A percentile compares a stretch with the other conserved stretches of the same genome.
Conservation (phyloP, 805 yeast species). For the Starmera dryadoides region DNA sequence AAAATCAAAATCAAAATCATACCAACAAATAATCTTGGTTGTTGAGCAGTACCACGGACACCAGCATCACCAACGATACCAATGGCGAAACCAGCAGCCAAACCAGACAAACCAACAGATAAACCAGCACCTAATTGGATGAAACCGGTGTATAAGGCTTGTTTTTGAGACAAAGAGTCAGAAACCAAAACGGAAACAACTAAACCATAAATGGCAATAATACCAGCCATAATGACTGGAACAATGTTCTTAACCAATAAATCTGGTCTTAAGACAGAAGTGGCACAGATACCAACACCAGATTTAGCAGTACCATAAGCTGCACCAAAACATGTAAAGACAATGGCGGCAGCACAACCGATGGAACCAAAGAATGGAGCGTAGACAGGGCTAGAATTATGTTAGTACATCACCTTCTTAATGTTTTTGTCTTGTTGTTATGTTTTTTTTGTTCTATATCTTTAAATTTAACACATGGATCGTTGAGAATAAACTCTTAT, state of each 20-base stretch:
- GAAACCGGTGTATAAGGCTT: constrained; percentile 94
- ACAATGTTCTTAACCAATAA: constrained; percentile 87
- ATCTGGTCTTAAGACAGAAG: constrained; percentile 96
- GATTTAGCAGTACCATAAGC: constrained; percentile 99
- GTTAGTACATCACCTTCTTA: background rate
- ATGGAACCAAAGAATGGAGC: constrained; percentile 98
- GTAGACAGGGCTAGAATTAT: constrained; percentile 49
- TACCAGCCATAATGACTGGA: constrained; percentile 99
- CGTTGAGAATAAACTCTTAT: too few species aligned
- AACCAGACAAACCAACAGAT: constrained; percentile 93
- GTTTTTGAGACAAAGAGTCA: constrained; percentile 80
- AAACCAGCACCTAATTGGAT: constrained; percentile 98
- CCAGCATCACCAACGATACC: constrained; percentile 99
- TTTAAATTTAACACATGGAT: too few species aligned
- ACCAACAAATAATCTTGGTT: constrained; percentile 97
- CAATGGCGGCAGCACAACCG: constrained; percentile 99
- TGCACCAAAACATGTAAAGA: constrained; percentile 98
- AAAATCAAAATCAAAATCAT: constrained; percentile 97
- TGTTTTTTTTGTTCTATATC: too few species aligned
- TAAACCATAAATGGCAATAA: constrained; percentile 95
- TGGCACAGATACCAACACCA: constrained; percentile 99
- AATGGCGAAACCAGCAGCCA: constrained; percentile 98
- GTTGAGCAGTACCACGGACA: constrained; percentile 97
- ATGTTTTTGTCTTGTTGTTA: background rate
- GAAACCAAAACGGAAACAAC: constrained; percentile 94